Conservation (phyloP, 805 yeast genomes). For the Candida berthetii region DNA sequence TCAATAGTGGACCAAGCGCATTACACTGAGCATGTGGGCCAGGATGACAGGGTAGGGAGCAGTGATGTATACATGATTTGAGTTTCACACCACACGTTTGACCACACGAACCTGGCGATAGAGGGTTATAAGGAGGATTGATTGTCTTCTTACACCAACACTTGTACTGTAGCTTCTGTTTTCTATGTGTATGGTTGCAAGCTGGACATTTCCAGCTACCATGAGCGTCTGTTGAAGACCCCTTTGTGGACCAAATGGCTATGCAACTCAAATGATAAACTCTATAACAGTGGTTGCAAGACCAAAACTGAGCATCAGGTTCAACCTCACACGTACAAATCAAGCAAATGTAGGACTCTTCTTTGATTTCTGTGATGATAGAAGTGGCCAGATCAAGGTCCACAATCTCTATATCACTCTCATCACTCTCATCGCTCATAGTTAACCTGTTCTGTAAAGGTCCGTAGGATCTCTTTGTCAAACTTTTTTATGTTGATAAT, state of each 20-base stretch:
- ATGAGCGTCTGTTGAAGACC: constrained; percentile 55
- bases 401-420: background rate
- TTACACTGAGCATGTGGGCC: constrained; percentile 84
- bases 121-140: constrained; percentile 53
- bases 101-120: constrained; percentile 85
- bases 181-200: constrained; percentile 47
- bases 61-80: constrained; percentile 61
- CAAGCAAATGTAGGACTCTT: constrained; percentile 75
- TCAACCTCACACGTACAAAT: constrained; percentile 85
- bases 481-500: too few species aligned
- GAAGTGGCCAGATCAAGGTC: constrained; percentile 20
- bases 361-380: constrained; percentile 50
- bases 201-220: constrained; percentile 84
- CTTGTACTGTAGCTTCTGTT: constrained; percentile 49
- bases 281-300: constrained; percentile 71
- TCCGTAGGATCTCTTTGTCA: too few species aligned
- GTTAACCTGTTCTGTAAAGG: too few species aligned
- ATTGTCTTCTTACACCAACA: constrained; percentile 89
- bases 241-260: constrained; percentile 77
- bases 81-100: constrained; percentile 64
- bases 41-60: constrained; percentile 77
- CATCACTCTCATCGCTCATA: background rate
- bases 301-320: constrained; percentile 62
- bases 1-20: constrained; percentile 65
- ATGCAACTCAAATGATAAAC: constrained; percentile 86